Evolutionary conservation across 805 yeast genomes (phyloP), one percentile per base, ranked within the genome.

Genomic region (Vanderwaltozyma polyspora): DNA sequence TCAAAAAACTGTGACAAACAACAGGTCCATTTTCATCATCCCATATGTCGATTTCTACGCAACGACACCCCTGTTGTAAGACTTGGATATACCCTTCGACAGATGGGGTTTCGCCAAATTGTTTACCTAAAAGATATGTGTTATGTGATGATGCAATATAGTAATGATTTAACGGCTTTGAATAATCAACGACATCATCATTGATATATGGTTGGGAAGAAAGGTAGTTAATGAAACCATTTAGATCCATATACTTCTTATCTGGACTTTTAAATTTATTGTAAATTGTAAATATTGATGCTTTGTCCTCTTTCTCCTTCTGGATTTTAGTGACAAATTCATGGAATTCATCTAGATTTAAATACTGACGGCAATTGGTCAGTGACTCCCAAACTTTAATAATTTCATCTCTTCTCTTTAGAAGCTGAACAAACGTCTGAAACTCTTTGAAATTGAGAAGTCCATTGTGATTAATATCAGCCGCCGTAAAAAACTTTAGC

Each of bases 1-100:
- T 84, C 41, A 91, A 72, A 0, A 94, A 74, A 0, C 98, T 98
- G 57, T 91, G 99, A 19, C 81, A 79, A 0, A 91, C 95, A 0
- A 83, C 72, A 0, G 98, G 98, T 0, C 79, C 87, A 10, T 60
- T 57, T 23, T 71, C 76, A 16, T 79, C 82, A 60, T 89, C 95
- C 98, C 98, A 91, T 15, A 91, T 67, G 56, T 91, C 99, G 27
- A 91, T 75, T 51, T 91, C 99, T n/a, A 91, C 67, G 42, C 95
- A 87, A 29, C 95, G 66, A 48, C 97, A 91, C 1, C 98, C 97
- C 35, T 86, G 71, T 52, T 86, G 95, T 32, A 91, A 61, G 0
- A 84, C 91, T 33, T 80, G 72, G 13, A 85, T 76, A 46, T 91
- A 91, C 0, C 93, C 93, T 50, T 89, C 96, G 2, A 85, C 75